Evolutionary conservation across 129 eudicot genomes (phyloP), one percentile per base, ranked within the genome.

Genomic region (Saussurea involucrata): DNA sequence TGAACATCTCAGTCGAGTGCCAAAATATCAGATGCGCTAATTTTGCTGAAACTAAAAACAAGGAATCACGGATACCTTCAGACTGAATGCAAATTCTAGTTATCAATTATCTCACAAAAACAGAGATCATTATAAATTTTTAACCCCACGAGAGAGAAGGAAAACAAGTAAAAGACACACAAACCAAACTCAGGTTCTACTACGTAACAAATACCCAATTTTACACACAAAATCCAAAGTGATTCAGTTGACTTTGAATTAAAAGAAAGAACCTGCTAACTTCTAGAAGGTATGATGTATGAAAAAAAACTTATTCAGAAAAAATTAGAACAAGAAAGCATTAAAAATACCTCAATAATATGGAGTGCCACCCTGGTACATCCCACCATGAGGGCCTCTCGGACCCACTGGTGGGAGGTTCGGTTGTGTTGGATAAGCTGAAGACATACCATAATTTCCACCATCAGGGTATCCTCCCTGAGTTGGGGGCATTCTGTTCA

Each of bases 301-400:
- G 18, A 25, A 22, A 22, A 2, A 34, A 24, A 69, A 58, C 5
- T 15, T 60, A 71, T 42, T 63, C 27, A 22, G 34, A 46, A 53
- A 72, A 66, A 31, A 73, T 22, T 9, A 21, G 13, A 71, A 29
- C 12, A 68, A 5, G 13, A 71, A 44, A 40, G 24, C 5, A n/a
- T 34, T 34, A 6, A 27, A 24, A 63, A 49, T 81, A 93, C 98
- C 97, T 93, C 86, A 90, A 78, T 86, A 88, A 75, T 93, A 88
- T 11, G 95, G 97, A 10, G 89, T 91, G 82, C 88, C 85, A 10
- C 95, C 86, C 80, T 85, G 98, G 78, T 93, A 93, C 96, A 84
- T 77, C 72, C 92, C 96, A 34, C 90, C 86, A 67, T 87, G 82
- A 6, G 96, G 96, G 65, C 77, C 88, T 66, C 90, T 86, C 9